Evolutionary conservation across 1,284 basidiomycete genomes (phyloP).

Genomic region (Ganoderma resinaceum): DNA sequence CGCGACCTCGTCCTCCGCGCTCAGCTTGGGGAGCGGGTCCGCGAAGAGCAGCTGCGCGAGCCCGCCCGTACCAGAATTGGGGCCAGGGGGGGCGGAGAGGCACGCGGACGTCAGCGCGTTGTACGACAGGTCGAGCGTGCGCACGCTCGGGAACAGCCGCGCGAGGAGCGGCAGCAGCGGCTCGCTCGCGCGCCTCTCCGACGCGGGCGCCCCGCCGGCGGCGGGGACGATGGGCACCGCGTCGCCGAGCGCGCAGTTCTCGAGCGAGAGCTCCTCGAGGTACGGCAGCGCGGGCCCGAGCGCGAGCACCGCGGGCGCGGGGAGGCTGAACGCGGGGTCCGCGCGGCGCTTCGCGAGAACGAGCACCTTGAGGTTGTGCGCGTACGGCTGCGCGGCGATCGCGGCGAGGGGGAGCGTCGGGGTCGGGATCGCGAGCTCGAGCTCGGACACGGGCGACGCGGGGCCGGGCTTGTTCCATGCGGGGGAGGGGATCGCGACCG

Average conservation of each 20-base stretch:
- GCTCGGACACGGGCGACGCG: conserved; percentile 34
- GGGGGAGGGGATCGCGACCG: conserved; percentile 52
- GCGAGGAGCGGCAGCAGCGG: conserved; percentile 63
- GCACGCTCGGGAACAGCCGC: conserved; percentile 71
- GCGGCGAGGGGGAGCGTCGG: conserved; percentile 70
- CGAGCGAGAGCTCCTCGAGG: conserved; percentile 74
- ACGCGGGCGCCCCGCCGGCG: conserved; percentile 31
- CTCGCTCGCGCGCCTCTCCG: conserved; percentile 53
- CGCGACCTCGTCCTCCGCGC: conserved; percentile 7
- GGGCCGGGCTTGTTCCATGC: conserved; percentile 27
- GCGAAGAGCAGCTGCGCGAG: conserved; percentile 58
- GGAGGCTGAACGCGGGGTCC: conserved; percentile 68
- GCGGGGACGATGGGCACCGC: conserved; percentile 51
- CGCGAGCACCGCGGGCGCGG: conserved; percentile 37
- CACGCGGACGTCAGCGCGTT: conserved; percentile 66
- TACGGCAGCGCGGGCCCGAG: conserved; percentile 55
- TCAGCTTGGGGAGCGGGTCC: conserved; percentile 14
- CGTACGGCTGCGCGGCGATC: conserved; percentile 66
- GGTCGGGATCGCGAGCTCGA: conserved; percentile 63
- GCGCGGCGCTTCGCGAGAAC: conserved; percentile 68
- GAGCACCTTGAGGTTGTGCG: conserved; percentile 65
- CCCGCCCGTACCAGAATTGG: too few relatives aligned
- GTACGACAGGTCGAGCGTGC: conserved; percentile 75
- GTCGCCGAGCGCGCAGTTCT: conserved; percentile 73
- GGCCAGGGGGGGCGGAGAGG: conserved; percentile 51